Evolutionary conservation across 257 asterid genomes (phyloP), one percentile per base, ranked within the genome.

Genomic region (Fraxinus americana): DNA sequence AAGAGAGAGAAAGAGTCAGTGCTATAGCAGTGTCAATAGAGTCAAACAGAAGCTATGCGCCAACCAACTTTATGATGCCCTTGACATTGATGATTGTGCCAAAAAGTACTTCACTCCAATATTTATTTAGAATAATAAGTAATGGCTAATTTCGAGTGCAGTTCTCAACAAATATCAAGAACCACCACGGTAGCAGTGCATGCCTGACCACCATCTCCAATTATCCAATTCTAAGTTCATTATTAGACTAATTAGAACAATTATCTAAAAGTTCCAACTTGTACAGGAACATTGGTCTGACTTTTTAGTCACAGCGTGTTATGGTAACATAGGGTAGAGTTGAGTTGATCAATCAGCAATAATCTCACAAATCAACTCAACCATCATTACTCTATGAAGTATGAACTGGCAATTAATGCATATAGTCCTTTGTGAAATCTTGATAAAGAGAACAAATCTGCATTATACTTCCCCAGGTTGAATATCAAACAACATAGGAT

Each of bases 1-100:
- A 50, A 69, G 66, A 67, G 63, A 80, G 54, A 38, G 73, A 59
- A 78, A 78, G 77, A 50, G 41, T 36, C 71, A 25, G 63, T 80
- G 54, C 69, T 41, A 39, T 59, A 29, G 23, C 38, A 23, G 66
- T 69, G 41, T 52, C 16, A 72, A 50, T 21, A 52, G 69, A 41
- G 59, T 75, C 41, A 21, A 59, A 25, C 11, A 30, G 45, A 27
- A 61, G 68, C 32, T 23, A 61, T 21, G 14, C 14, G 10, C 32
- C 16, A 21, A 25, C 68, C 16, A 21, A 61, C 68, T 61, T 25
- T 23, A 61, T 4, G 6, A 25, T 61, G 34, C 68, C 14, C 30
- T 61, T 61, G 34, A 61, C 34, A 10, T 21, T 9, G 34, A 61
- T 61, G 30, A 61, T 25, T 21, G 16, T 10, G 30, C 16, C 34